Evolutionary conservation across 75 land plant genomes (phyloP).

Genomic region (Picea glauca): DNA sequence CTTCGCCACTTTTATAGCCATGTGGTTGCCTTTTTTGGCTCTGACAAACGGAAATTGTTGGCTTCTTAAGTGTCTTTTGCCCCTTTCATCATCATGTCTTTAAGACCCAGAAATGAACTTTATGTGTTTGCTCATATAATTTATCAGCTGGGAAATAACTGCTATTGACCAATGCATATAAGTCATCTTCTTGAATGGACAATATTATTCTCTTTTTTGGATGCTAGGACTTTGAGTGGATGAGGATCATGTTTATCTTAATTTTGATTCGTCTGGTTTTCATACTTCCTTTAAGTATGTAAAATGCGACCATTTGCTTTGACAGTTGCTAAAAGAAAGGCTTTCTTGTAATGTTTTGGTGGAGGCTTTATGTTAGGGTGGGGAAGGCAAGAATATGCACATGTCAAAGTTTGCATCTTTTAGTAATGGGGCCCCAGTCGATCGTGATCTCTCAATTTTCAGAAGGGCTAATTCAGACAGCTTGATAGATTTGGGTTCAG

Average conservation of each 20-base stretch:
- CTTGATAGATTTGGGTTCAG: slow-evolving; percentile 2
- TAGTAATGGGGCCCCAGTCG: background rate
- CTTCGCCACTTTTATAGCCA: too few relatives aligned
- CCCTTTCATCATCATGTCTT: too few relatives aligned
- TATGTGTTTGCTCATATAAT: too few relatives aligned
- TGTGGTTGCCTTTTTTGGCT: too few relatives aligned
- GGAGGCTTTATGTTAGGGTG: slow-evolving; percentile 7
- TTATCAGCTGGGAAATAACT: too few relatives aligned
- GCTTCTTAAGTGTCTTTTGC: too few relatives aligned
- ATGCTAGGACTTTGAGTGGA: too few relatives aligned
- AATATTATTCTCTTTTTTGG: background rate
- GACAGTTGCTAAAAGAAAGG: background rate
- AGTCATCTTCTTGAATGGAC: background rate
- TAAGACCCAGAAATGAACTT: too few relatives aligned
- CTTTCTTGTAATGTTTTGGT: slow-evolving; percentile 1
- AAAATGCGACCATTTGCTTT: background rate
- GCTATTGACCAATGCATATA: background rate
- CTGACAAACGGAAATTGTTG: too few relatives aligned
- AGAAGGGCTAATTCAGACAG: slow-evolving; percentile 3
- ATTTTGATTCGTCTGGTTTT: too few relatives aligned
- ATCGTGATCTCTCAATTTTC: background rate
- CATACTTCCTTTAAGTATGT: too few relatives aligned
- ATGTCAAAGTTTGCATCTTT: background rate
- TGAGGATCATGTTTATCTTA: too few relatives aligned
- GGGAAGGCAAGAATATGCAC: background rate